Conservation (phyloP, 1,139 yeast genomes). For the Cylindricascospora bacillispora region DNA sequence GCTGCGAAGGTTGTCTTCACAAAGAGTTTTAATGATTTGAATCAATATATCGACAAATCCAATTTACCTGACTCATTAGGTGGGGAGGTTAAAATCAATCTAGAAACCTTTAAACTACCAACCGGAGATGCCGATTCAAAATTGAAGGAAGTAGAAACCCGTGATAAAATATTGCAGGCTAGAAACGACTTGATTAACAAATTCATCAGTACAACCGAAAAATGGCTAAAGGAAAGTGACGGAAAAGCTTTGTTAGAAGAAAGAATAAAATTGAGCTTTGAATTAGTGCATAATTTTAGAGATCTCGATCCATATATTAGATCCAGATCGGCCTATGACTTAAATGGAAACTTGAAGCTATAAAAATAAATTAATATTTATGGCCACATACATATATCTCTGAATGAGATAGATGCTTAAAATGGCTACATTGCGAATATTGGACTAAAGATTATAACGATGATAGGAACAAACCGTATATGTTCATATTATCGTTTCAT, state of each 20-base stretch:
- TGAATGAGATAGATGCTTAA: no score
- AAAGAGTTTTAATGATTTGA: conserved; percentile 44
- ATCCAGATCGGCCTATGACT: conserved; percentile 52
- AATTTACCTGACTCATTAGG: conserved; percentile 53
- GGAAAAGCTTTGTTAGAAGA: conserved; percentile 31
- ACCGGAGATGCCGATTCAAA: conserved; percentile 43
- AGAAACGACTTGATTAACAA: conserved; percentile 35
- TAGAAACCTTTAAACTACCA: conserved; percentile 17
- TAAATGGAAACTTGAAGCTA: conserved; percentile 30
- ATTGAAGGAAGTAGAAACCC: conserved; percentile 31
- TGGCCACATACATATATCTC: no score
- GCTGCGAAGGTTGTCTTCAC: conserved; percentile 74
- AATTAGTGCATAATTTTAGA: conserved; percentile 43
- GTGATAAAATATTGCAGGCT: conserved; percentile 32
- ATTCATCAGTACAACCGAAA: conserved; percentile 45
- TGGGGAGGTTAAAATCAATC: conserved; percentile 45
- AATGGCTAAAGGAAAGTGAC: conserved; percentile 46
- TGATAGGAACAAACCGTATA: no score
- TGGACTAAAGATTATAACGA: no score
- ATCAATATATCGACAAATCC: conserved; percentile 38
- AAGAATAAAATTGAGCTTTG: conserved; percentile 37
- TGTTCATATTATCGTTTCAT: no score
- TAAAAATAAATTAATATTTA: no score
- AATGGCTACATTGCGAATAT: no score
- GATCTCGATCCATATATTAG: conserved; percentile 59